phyloP scores from a whole-genome alignment of 306 rosid species.

The Comarum palustre region DNA sequence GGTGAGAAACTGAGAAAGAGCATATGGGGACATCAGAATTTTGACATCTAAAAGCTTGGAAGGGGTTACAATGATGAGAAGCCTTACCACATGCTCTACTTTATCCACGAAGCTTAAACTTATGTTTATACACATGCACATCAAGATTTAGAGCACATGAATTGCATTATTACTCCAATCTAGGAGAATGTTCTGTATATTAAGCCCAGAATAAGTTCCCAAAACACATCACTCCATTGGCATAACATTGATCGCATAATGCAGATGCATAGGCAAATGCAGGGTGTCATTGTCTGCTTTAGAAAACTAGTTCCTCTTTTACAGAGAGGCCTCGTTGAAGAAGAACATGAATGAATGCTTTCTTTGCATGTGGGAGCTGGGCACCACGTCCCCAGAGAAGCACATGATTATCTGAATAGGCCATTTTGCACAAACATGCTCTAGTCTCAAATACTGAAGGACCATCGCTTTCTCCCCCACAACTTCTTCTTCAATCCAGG shows the following conservation, averaged over 20 bases:
- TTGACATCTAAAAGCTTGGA: background rate
- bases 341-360: slow-evolving; percentile 35
- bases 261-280: slow-evolving; percentile 10
- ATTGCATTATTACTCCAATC: background rate
- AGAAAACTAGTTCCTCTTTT: slow-evolving; percentile 20
- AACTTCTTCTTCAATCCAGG: background rate
- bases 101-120: background rate
- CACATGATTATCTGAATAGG: slow-evolving; percentile 41
- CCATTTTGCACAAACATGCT: slow-evolving; percentile 23
- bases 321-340: slow-evolving; percentile 30
- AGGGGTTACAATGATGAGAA: slow-evolving; percentile 16
- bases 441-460: slow-evolving; percentile 38
- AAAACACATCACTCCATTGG: background rate
- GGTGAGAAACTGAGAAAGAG: background rate
- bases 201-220: background rate
- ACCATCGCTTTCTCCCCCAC: slow-evolving; percentile 32
- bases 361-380: slow-evolving; percentile 48
- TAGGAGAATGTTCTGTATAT: background rate
- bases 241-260: background rate
- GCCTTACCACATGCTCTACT: slow-evolving; percentile 1
- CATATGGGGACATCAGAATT: background rate
- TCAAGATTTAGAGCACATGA: background rate
- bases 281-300: slow-evolving; percentile 43
- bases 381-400: slow-evolving; percentile 33
- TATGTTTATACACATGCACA: background rate